phyloP scores from a whole-genome alignment of 495 filamentous ascomycete genomes.

The Aspergillus nanangensis region DNA sequence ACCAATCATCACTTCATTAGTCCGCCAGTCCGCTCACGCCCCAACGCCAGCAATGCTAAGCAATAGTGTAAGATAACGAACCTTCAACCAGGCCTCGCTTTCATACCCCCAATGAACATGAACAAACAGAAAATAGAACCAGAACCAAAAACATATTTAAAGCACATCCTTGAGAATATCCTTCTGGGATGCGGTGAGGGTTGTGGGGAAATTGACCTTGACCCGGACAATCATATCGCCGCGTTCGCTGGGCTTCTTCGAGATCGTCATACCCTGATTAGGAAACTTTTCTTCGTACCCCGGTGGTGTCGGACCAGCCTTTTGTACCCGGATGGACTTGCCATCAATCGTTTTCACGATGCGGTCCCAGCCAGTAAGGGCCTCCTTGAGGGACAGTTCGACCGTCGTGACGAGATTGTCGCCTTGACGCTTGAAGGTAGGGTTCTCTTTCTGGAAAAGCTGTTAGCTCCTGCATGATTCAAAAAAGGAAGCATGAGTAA shows the following conservation, averaged over 20 bases:
- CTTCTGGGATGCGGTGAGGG: conserved; percentile 72
- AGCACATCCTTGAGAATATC: conserved; percentile 72
- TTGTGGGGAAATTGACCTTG: conserved; percentile 84
- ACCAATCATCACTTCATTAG: conserved; percentile 8
- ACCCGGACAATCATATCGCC: conserved; percentile 88
- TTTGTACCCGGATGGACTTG: conserved; percentile 70
- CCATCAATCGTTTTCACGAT: conserved; percentile 92
- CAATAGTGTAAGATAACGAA: no score
- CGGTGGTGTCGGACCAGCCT: conserved; percentile 78
- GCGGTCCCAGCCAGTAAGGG: conserved; percentile 89
- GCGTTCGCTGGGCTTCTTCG: conserved; percentile 76
- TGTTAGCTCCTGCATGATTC: conserved; percentile 15
- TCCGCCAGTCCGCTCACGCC: conserved; percentile 14
- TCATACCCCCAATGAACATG: background rate
- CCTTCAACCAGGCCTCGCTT: no score
- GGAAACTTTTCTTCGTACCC: conserved; percentile 79
- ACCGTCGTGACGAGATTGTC: conserved; percentile 77
- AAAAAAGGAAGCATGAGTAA: background rate
- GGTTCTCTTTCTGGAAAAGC: conserved; percentile 69
- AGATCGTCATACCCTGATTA: conserved; percentile 82
- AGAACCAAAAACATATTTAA: conserved; percentile 19
- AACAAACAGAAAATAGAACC: background rate
- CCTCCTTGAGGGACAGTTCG: conserved; percentile 87
- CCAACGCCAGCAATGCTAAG: conserved; percentile 33
- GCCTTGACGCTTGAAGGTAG: conserved; percentile 75